These are phyloP conservation scores for Erythrophleum ivorense DNA, from an alignment of 331 rosid genomes.

Conservation along the genomic window DNA sequence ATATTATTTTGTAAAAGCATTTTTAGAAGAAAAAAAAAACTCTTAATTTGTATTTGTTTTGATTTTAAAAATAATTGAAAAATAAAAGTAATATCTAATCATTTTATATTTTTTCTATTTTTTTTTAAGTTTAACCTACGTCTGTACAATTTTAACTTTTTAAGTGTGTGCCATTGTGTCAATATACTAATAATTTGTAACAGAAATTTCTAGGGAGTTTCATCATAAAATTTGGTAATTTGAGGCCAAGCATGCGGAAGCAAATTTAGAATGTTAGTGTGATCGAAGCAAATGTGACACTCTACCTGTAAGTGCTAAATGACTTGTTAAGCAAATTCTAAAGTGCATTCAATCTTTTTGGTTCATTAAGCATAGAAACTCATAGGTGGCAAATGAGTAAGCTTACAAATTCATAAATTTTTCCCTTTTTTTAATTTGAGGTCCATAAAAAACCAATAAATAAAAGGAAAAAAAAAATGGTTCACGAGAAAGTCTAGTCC, in stretches of 20 bases:
- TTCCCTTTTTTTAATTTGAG: not conserved
- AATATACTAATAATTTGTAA: too few relatives aligned
- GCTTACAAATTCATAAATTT: slow-evolving; percentile 7
- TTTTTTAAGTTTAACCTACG: too few relatives aligned
- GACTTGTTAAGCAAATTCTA: slow-evolving; percentile 27
- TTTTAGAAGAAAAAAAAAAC: too few relatives aligned
- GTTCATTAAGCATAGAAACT: slow-evolving; percentile 10
- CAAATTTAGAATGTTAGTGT: not conserved
- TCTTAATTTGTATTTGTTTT: too few relatives aligned
- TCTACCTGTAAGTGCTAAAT: slow-evolving; percentile 3
- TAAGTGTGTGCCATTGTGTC: not conserved
- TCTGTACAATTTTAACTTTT: too few relatives aligned
- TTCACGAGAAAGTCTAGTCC: not conserved
- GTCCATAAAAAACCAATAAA: not conserved
- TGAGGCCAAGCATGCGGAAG: too few relatives aligned
- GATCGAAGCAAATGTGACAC: not conserved
- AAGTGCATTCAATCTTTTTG: slow-evolving; percentile 21
- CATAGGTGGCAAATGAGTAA: slow-evolving; percentile 38
- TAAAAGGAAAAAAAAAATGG: not conserved
- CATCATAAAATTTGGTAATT: too few relatives aligned
- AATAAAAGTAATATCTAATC: too few relatives aligned
- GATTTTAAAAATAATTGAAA: too few relatives aligned
- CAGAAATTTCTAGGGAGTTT: too few relatives aligned
- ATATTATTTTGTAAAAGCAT: too few relatives aligned
- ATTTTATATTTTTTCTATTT: too few relatives aligned